These are phyloP conservation scores for Venturia pyrina DNA, from an alignment of 2,329 filamentous ascomycete species.

Conservation along the genomic window DNA sequence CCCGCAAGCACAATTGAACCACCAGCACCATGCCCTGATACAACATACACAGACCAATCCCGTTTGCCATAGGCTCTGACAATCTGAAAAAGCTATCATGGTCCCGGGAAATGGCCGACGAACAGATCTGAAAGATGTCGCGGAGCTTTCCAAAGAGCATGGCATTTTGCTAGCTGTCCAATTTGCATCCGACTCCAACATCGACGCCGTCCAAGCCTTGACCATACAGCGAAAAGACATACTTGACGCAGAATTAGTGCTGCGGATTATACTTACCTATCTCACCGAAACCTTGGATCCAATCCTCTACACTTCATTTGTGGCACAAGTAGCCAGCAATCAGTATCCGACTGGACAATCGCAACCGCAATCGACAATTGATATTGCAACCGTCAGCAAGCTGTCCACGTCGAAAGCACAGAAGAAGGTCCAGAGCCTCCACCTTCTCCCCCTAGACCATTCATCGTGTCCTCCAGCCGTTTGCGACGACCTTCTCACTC, in stretches of 20 bases:
- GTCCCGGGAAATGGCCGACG: background rate
- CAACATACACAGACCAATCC: background rate
- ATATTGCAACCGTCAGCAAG: slow-evolving; percentile 45
- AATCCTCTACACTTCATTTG: slow-evolving; percentile 38
- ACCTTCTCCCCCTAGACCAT: slow-evolving; percentile 48
- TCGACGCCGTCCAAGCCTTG: slow-evolving; percentile 52
- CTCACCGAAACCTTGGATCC: slow-evolving; percentile 63
- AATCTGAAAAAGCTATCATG: background rate
- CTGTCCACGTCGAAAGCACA: slow-evolving; percentile 54
- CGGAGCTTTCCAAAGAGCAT: slow-evolving; percentile 54
- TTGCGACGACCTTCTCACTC: slow-evolving; percentile 45
- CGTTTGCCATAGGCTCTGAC: background rate
- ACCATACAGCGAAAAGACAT: slow-evolving; percentile 46
- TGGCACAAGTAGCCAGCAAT: slow-evolving; percentile 31
- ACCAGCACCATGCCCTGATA: background rate
- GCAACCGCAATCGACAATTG: slow-evolving; percentile 31
- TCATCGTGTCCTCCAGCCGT: slow-evolving; percentile 38
- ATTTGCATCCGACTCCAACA: slow-evolving; percentile 55
- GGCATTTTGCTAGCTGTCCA: slow-evolving; percentile 64
- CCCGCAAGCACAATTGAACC: background rate
- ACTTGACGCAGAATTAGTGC: slow-evolving; percentile 53
- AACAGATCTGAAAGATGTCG: background rate
- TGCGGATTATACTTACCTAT: slow-evolving; percentile 67
- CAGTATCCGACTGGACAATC: slow-evolving; percentile 25
- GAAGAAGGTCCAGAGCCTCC: slow-evolving; percentile 54